Percentiles rank a stretch among this genome's conserved stretches.
Evolutionary conservation across 2,329 filamentous ascomycete species (phyloP).

Genomic region (Thelonectria blattea): DNA sequence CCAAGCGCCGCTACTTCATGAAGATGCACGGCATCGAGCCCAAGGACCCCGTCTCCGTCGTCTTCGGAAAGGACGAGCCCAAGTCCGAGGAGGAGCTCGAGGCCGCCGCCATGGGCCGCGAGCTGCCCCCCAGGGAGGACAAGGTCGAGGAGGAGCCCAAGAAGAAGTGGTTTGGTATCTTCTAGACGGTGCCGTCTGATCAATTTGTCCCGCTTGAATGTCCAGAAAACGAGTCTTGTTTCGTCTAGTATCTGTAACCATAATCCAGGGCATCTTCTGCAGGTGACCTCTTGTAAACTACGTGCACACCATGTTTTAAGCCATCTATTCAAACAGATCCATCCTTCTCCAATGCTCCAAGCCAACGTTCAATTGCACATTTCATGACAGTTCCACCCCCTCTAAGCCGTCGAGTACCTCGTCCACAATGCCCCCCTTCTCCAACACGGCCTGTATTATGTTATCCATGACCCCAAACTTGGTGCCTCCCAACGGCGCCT

Average conservation of each 20-base stretch:
- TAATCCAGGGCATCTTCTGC: conserved; percentile 19
- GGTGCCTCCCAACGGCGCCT: conserved; percentile 81
- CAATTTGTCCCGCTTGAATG: neutral
- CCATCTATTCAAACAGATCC: conserved; percentile 11
- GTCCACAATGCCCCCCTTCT: conserved; percentile 79
- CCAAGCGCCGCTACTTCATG: conserved; percentile 84
- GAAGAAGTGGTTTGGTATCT: conserved; percentile 88
- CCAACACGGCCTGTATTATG: conserved; percentile 78
- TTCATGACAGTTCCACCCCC: conserved; percentile 69
- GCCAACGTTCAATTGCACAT: neutral
- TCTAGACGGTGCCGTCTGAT: conserved; percentile 54
- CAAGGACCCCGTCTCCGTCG: conserved; percentile 59
- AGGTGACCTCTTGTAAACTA: conserved; percentile 28
- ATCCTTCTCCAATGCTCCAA: neutral
- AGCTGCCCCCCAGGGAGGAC: conserved; percentile 42
- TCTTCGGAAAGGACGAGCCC: conserved; percentile 47
- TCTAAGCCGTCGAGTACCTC: conserved; percentile 86
- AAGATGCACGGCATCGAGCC: conserved; percentile 83
- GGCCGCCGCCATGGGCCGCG: conserved; percentile 44
- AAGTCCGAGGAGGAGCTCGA: conserved; percentile 47
- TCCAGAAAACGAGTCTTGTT: neutral
- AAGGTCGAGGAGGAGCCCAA: conserved; percentile 43
- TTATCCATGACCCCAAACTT: conserved; percentile 74
- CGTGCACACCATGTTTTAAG: conserved; percentile 18
- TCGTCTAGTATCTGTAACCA: conserved; percentile 2